These are phyloP conservation scores for Diversispora epigaea DNA, from an alignment of 192 early-diverging fungal species.

Conservation along the genomic window DNA sequence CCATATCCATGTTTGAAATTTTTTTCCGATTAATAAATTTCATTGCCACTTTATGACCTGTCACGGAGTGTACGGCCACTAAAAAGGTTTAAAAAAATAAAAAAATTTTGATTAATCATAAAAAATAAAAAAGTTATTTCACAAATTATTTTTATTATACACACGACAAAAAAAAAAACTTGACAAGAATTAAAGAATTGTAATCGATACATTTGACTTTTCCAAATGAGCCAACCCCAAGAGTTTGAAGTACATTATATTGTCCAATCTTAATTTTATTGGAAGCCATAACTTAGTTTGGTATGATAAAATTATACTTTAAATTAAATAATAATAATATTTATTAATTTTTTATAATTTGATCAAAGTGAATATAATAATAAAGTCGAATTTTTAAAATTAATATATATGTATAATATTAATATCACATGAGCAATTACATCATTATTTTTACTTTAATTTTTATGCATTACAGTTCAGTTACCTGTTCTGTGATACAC, in stretches of 20 bases:
- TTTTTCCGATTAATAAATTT: slow-evolving; percentile 94
- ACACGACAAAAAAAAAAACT: not conserved
- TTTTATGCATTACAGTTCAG: no score
- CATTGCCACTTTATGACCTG: slow-evolving; percentile 93
- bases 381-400: no score
- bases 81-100: slow-evolving; percentile 12
- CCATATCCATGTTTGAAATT: slow-evolving; percentile 94
- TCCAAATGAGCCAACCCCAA: slow-evolving; percentile 96
- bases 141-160: not conserved
- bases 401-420: no score
- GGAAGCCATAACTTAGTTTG: slow-evolving; percentile 37
- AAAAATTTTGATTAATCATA: not conserved
- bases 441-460: no score
- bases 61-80: slow-evolving; percentile 96
- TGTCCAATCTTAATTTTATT: slow-evolving; percentile 72
- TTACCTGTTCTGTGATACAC: no score
- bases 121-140: not conserved
- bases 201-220: slow-evolving; percentile 85
- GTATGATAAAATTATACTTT: no score
- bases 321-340: no score
- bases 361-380: no score
- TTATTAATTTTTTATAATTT: no score
- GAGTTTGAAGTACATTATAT: slow-evolving; percentile 92
- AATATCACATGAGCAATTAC: no score
- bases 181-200: slow-evolving; percentile 36